Evolutionary conservation across 2,329 filamentous ascomycete genomes (phyloP).

Genomic region (Trichoderma guizhouense): DNA sequence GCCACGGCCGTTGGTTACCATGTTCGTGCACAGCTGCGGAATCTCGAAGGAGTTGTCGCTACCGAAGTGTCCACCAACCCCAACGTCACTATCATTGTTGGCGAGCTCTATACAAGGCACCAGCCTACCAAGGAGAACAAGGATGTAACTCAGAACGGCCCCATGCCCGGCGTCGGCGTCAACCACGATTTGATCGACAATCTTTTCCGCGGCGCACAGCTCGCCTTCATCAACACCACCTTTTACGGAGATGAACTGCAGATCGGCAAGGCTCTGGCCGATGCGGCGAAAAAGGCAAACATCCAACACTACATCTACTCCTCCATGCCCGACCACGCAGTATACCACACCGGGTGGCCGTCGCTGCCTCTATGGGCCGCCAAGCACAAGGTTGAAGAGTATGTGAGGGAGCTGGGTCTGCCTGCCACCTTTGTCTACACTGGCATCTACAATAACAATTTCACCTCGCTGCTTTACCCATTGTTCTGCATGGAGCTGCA

Average conservation of each 20-base stretch:
- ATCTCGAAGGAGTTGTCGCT: slow-evolving; percentile 81
- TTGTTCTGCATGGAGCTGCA: slow-evolving; percentile 93
- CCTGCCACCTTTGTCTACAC: slow-evolving; percentile 93
- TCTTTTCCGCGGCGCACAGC: slow-evolving; percentile 78
- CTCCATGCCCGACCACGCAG: slow-evolving; percentile 91
- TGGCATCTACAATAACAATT: slow-evolving; percentile 99
- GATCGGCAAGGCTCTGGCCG: slow-evolving; percentile 83
- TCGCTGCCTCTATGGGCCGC: slow-evolving; percentile 85
- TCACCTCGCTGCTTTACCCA: slow-evolving; percentile 87
- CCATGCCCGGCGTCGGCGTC: slow-evolving; percentile 61
- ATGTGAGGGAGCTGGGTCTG: slow-evolving; percentile 76
- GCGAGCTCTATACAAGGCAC: slow-evolving; percentile 59
- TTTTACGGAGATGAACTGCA: slow-evolving; percentile 93
- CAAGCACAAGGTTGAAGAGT: slow-evolving; percentile 91
- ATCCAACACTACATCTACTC: slow-evolving; percentile 94
- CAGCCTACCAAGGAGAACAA: slow-evolving; percentile 48
- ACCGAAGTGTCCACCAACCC: slow-evolving; percentile 78
- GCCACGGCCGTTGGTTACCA: slow-evolving; percentile 90
- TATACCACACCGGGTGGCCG: slow-evolving; percentile 73
- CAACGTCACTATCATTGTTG: slow-evolving; percentile 66
- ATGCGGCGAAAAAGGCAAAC: slow-evolving; percentile 79
- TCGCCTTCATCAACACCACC: slow-evolving; percentile 97
- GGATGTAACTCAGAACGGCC: slow-evolving; percentile 67
- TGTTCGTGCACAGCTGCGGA: slow-evolving; percentile 88
- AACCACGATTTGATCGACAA: slow-evolving; percentile 70